Evolutionary conservation across 148 eudicot genomes (phyloP), one percentile per base, ranked within the genome.

Genomic region (Chenopodium album): DNA sequence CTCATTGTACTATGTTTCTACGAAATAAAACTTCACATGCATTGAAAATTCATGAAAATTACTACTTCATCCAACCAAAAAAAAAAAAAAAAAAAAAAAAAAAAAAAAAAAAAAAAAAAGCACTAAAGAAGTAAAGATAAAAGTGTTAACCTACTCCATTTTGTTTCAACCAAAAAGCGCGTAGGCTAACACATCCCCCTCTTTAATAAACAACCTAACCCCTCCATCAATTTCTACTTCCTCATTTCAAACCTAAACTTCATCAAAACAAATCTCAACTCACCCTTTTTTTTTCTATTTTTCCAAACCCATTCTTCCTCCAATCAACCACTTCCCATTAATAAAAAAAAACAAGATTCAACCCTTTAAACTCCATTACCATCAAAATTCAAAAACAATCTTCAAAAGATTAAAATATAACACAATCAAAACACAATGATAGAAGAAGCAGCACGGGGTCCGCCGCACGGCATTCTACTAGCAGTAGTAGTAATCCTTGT

Each of bases 401-500:
- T 34, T 5, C 52, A 9, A 2, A 48, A 10, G 13, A 2, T 10
- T 13, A 48, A 48, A 48, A 11, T 11, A 1, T 1, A 48, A 11
- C 2, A 50, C 2, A 12, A 50, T 2, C 14, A 31, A 70, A 46
- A 80, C 44, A 9, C 4, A 70, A 37, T 91, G 94, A 82, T 89
- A 22, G 90, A 91, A 47, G 91, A 91, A 71, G 92, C 85, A 28
- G 88, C 79, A 29, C 83, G 89, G 54, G 94, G 88, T 1, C 89
- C 98, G 0, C 98, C 98, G 0, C 89, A 94, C 86, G 98, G 86
- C n/a, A 79, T 87, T 37, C 85, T 94, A 1, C 82, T 94, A 4
- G 95, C 88, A n/a, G 89, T 81, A 32, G 98, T 92, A 17, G 91
- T 90, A 2, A 71, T 85, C 8, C 46, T 94, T 7, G 77, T 91